Evolutionary conservation across 306 rosid genomes (phyloP), one percentile per base, ranked within the genome.

Genomic region (Purshia tridentata): DNA sequence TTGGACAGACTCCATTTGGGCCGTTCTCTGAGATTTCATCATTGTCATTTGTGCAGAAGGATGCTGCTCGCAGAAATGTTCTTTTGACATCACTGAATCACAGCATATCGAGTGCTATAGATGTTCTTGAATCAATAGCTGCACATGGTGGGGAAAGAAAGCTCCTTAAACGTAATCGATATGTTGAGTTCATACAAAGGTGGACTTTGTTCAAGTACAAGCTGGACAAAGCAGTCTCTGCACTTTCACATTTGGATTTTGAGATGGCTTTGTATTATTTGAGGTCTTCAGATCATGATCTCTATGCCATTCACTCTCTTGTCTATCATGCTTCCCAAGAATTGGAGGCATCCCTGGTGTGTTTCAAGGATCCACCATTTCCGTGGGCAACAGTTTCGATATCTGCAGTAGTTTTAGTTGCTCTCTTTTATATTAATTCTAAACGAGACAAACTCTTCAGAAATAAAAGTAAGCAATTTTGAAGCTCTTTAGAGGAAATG

Each of bases 1-100:
- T 91, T 23, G 99, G 99, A 74, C 98, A 89, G 80, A 95, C 99
- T 15, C 99, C 99, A 0, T 95, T 95, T 11, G 99, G 99, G 59
- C 99, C 99, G 0, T 95, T 95, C 78, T 91, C 99, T 4, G 90
- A 88, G 81, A 51, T 77, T 66, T 71, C 84, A 11, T 75, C 97
- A 0, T 73, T 95, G 75, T 90, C 99, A 9, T 95, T 95, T 29
- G 97, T 81, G 77, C 99, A 91, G 90, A 95, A 87, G 79, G 99
- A 95, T 78, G 98, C 99, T 62, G 97, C 97, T 1, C 80, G 83
- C 81, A 89, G 99, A 79, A 95, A 92, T 63, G 76, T 86, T 79
- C 80, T 95, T 37, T 85, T 95, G 89, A 90, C 99, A 6, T 63
- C 93, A 2, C 70, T 95, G 77, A 90, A 95, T 86, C 76, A 80